Conservation (phyloP, 2,329 filamentous ascomycete genomes). For the Xylaria sp. region DNA sequence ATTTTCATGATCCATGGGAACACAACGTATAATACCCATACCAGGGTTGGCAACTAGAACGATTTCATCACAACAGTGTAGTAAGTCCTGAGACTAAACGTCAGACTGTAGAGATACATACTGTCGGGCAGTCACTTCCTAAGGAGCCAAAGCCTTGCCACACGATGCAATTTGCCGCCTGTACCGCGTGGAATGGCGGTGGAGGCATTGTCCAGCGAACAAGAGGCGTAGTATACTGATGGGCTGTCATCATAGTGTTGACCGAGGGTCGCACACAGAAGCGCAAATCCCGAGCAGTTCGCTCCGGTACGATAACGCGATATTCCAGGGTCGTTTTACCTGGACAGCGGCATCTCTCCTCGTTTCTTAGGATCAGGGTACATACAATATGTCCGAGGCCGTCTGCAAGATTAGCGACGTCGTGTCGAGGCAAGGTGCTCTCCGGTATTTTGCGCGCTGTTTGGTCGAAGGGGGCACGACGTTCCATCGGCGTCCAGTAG, state of each 20-base stretch:
- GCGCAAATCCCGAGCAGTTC: conserved; percentile 36
- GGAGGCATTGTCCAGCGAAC: conserved; percentile 33
- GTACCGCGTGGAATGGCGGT: conserved; percentile 46
- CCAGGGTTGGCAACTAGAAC: conserved; percentile 1
- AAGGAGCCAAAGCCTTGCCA: conserved; percentile 42
- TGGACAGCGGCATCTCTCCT: conserved; percentile 30
- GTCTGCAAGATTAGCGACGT: conserved; percentile 55
- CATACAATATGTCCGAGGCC: conserved; percentile 41
- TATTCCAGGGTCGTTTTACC: conserved; percentile 27
- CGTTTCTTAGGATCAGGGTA: conserved; percentile 29
- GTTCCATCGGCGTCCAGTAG: conserved; percentile 2
- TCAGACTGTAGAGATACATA: conserved; percentile 32
- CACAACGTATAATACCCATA: conserved; percentile 28
- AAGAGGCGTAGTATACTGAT: conserved; percentile 18
- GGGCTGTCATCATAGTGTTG: conserved; percentile 19
- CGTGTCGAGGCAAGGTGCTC: conserved; percentile 42
- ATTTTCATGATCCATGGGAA: conserved; percentile 36
- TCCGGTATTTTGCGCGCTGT: conserved; percentile 17
- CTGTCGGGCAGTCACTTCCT: conserved; percentile 41
- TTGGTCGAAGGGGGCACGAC: conserved; percentile 9
- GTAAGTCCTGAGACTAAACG: conserved; percentile 29
- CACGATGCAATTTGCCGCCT: conserved; percentile 45
- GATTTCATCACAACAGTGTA: conserved; percentile 10
- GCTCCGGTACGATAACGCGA: conserved; percentile 38
- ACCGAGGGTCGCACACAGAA: conserved; percentile 35